Percentiles rank a stretch among this genome's conserved stretches.
Evolutionary conservation across 805 yeast species (phyloP).

Genomic region (Wickerhamiella brachini): DNA sequence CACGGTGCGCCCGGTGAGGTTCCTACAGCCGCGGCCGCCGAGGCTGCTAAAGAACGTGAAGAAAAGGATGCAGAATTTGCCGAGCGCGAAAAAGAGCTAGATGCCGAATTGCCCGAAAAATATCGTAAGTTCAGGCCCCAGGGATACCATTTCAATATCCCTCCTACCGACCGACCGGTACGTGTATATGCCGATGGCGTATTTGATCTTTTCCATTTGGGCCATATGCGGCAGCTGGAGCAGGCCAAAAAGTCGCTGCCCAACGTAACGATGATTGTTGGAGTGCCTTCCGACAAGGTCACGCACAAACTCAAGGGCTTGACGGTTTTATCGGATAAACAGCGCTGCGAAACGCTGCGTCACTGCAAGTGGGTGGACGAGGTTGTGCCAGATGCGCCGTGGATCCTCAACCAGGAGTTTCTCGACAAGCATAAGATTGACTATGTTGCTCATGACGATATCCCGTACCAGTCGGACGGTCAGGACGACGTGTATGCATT

Average conservation of each 20-base stretch:
- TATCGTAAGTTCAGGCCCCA: conserved; percentile 64
- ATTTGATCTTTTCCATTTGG: conserved; percentile 89
- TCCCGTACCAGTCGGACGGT: conserved; percentile 85
- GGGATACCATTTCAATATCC: conserved; percentile 66
- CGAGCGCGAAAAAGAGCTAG: conserved; percentile 44
- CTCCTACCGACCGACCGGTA: conserved; percentile 75
- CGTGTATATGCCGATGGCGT: conserved; percentile 98
- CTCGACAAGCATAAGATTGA: conserved; percentile 69
- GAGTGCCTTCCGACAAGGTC: conserved; percentile 78
- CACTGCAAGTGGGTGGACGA: conserved; percentile 98
- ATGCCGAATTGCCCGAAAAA: conserved; percentile 52
- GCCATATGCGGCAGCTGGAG: conserved; percentile 95
- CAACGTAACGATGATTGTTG: conserved; percentile 75
- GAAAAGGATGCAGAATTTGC: conserved; percentile 22
- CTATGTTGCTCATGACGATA: conserved; percentile 94
- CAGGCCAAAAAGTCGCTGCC: conserved; percentile 89
- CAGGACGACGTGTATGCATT: conserved; percentile 88
- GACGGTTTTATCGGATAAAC: conserved; percentile 78
- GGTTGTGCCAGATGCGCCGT: conserved; percentile 87
- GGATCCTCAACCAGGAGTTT: conserved; percentile 83
- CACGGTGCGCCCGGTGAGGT: not conserved
- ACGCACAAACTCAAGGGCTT: conserved; percentile 89
- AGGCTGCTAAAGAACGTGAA: conserved; percentile 11
- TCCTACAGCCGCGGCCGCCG: conserved; percentile 1
- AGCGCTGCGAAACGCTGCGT: conserved; percentile 76